Percentiles rank a stretch among this genome's conserved stretches.
Evolutionary conservation across 768 basidiomycete genomes (phyloP).

Genomic region (Chlorophyllum brunneum): DNA sequence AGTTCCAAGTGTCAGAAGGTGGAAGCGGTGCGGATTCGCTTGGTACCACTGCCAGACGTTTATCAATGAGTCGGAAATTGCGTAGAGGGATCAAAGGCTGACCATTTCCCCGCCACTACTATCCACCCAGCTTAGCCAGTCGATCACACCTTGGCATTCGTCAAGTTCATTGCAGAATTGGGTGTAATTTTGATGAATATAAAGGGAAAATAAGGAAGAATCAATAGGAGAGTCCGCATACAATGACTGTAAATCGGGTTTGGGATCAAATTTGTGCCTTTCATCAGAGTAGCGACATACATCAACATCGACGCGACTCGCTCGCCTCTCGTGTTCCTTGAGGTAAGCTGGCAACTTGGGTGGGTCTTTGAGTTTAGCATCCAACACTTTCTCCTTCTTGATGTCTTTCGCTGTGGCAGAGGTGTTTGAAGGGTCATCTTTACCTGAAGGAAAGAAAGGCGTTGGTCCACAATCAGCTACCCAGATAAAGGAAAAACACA

Average conservation of each 20-base stretch:
- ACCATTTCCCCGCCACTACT: constrained; percentile 63
- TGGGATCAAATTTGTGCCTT: too few relatives aligned
- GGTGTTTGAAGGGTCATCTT: constrained; percentile 60
- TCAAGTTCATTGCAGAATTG: constrained; percentile 80
- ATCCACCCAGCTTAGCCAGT: constrained; percentile 78
- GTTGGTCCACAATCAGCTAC: constrained; percentile 5
- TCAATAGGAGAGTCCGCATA: constrained; percentile 89
- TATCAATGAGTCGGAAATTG: not conserved
- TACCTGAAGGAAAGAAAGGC: constrained; percentile 44
- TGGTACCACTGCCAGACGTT: constrained; percentile 50
- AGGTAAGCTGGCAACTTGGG: constrained; percentile 58
- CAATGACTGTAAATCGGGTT: constrained; percentile 52
- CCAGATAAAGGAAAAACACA: constrained; percentile 31
- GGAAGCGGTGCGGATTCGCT: constrained; percentile 82
- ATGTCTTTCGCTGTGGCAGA: constrained; percentile 61
- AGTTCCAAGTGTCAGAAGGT: constrained; percentile 74
- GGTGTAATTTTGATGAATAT: constrained; percentile 92
- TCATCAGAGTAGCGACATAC: too few relatives aligned
- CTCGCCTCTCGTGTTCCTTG: constrained; percentile 51
- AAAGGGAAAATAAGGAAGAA: constrained; percentile 81
- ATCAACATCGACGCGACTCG: constrained; percentile 76
- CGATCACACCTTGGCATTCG: constrained; percentile 64
- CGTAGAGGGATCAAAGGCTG: constrained; percentile 19
- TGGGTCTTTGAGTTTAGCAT: constrained; percentile 51
- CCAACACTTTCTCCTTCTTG: constrained; percentile 54